These are phyloP conservation scores for Effrenium voratum DNA, from an alignment of 73 alveolate genomes.

Conservation along the genomic window DNA sequence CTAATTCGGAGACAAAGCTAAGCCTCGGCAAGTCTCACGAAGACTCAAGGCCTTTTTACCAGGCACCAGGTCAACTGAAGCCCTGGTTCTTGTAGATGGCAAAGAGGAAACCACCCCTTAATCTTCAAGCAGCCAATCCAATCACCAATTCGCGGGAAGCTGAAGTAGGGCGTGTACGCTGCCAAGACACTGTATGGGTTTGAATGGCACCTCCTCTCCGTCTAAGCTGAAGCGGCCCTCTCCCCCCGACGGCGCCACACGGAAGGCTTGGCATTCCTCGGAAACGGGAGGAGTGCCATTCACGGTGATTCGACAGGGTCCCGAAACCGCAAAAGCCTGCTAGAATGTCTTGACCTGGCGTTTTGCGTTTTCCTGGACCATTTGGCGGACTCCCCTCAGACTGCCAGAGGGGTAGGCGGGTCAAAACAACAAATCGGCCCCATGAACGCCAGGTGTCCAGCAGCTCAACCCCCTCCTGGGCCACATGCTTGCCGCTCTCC, in stretches of 20 bases:
- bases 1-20: too few relatives aligned
- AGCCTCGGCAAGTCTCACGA: too few relatives aligned
- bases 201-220: conserved; percentile 91
- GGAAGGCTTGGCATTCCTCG: conserved; percentile 86
- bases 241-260: not conserved
- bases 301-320: not conserved
- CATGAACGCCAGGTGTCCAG: conserved; percentile 1
- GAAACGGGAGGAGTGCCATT: not conserved
- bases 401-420: too few relatives aligned
- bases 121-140: too few relatives aligned
- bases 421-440: too few relatives aligned
- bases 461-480: not conserved
- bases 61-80: too few relatives aligned
- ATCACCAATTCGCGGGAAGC: too few relatives aligned
- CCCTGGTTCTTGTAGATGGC: too few relatives aligned
- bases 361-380: not conserved
- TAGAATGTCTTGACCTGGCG: not conserved
- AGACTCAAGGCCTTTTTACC: too few relatives aligned
- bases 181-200: conserved; percentile 76
- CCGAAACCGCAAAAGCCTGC: not conserved
- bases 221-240: conserved; percentile 61
- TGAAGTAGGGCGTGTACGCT: too few relatives aligned
- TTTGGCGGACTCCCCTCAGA: too few relatives aligned
- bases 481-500: conserved; percentile 29
- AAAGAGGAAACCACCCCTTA: too few relatives aligned